Evolutionary conservation across 192 early-diverging fungal genomes (phyloP).

Genomic region (Coemansia sp.): DNA sequence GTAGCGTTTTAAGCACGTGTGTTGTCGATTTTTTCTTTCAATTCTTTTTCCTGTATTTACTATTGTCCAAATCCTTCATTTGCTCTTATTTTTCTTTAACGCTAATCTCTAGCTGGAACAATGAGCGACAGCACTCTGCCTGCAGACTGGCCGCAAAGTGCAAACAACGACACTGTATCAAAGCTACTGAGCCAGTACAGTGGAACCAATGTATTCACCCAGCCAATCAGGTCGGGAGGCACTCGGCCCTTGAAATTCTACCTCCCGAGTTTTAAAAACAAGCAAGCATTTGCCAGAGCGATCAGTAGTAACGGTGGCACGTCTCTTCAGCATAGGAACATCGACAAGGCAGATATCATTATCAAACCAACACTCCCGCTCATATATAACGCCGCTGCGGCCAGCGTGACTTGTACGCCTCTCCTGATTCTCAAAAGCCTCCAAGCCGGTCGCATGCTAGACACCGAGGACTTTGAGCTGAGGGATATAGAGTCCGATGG

Average conservation of each 20-base stretch:
- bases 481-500: not conserved
- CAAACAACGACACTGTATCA: not conserved
- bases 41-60: not conserved
- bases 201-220: not conserved
- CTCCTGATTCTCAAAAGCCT: slow-evolving; percentile 20
- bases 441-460: slow-evolving; percentile 9
- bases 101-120: not conserved
- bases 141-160: slow-evolving; percentile 1
- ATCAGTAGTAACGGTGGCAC: slow-evolving; percentile 2
- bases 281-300: not conserved
- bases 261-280: not conserved
- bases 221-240: not conserved
- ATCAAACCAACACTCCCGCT: slow-evolving; percentile 7
- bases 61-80: not conserved
- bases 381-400: not conserved
- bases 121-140: slow-evolving; percentile 6
- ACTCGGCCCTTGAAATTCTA: slow-evolving; percentile 7
- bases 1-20: not conserved
- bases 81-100: not conserved
- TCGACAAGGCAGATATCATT: slow-evolving; percentile 14
- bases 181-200: not conserved
- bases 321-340: not conserved
- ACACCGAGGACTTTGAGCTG: slow-evolving; percentile 5
- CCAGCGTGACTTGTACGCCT: slow-evolving; percentile 10
- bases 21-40: not conserved